Base-by-base conservation (phyloP, 2,329 filamentous ascomycete genomes). In the Capronia coronata region DNA sequence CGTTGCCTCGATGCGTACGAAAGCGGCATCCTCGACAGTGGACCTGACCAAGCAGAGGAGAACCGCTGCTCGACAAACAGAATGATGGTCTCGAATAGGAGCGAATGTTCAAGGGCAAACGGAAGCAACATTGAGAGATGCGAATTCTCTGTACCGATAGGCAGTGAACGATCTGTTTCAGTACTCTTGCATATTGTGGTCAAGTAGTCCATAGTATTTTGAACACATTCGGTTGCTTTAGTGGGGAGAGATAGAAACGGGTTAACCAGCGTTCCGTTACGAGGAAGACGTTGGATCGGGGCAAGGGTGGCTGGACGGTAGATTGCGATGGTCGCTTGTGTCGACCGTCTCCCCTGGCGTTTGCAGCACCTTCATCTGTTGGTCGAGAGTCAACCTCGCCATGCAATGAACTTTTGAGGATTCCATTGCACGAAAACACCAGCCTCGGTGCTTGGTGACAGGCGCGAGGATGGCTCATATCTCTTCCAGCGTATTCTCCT, bases 41-140 rank as follows among this genome's bases (percentile, higher is more conserved):
- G 54, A 48, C 14, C 47, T 38, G 5, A 52, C 58, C 16, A 49
- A 48, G 9, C 54, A 58, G 3, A 60, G 49, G 3, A 56, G 49
- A 22, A 60, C 48, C 4, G 56, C 55, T 3, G 54, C 56, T 35
- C 55, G 54, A 43, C 58, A 60, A 21, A 55, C 45, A 22, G 56
- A 16, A 59, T 54, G 27, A 60, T 49, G n/a, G 54, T 54, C 42
- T 60, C 56, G 32, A 60, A 60, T 2, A 60, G 48, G 16, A 51
- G 37, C 4, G 54, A 23, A 19, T 59, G 46, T 37, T 59, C 41
- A 8, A 59, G 48, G 10, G 57, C 52, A 38, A 49, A 60, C 10
- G 58, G 58, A 2, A 60, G 48, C 8, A 60, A 37, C 18, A 60
- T 37, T n/a, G 55, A 49, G 1, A 60, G 45, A 32, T 60, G 58